Evolutionary conservation across 179 eudicot genomes (phyloP).

Genomic region (Patellifolia procumbens): DNA sequence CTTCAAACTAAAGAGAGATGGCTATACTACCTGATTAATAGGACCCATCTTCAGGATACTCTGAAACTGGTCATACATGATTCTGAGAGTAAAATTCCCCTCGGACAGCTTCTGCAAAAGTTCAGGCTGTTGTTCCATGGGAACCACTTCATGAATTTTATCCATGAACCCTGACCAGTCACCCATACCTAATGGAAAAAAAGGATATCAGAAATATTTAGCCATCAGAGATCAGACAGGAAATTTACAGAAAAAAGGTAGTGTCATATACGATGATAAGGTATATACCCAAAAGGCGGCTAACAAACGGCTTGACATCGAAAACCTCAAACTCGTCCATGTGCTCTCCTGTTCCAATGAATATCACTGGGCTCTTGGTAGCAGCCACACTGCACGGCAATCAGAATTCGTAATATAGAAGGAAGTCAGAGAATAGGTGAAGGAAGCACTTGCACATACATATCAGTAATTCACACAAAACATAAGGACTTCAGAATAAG

Average conservation of each 20-base stretch:
- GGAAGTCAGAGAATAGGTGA: neutral
- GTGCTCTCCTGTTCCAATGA: constrained; percentile 94
- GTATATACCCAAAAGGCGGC: constrained; percentile 78
- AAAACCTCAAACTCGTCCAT: constrained; percentile 94
- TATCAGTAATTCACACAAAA: neutral
- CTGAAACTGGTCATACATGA: constrained; percentile 96
- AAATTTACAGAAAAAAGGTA: constrained; percentile 5
- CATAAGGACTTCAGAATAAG: constrained; percentile 8
- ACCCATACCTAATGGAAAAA: constrained; percentile 75
- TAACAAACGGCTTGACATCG: constrained; percentile 93
- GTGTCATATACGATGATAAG: neutral
- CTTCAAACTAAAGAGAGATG: neutral
- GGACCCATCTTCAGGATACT: constrained; percentile 95
- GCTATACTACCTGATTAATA: constrained; percentile 71
- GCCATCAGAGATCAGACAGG: neutral
- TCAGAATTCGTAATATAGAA: neutral
- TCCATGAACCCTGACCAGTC: constrained; percentile 98
- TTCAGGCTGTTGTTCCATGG: constrained; percentile 99
- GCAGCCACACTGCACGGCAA: constrained; percentile 83
- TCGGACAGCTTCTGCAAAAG: constrained; percentile 94
- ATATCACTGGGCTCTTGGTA: constrained; percentile 92
- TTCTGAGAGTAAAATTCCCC: constrained; percentile 91
- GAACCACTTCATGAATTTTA: constrained; percentile 96
- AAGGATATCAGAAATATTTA: neutral
- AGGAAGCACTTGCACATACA: neutral